phyloP scores from a whole-genome alignment of 2,329 filamentous ascomycete genomes.

The Cladobotryum protrusum region DNA sequence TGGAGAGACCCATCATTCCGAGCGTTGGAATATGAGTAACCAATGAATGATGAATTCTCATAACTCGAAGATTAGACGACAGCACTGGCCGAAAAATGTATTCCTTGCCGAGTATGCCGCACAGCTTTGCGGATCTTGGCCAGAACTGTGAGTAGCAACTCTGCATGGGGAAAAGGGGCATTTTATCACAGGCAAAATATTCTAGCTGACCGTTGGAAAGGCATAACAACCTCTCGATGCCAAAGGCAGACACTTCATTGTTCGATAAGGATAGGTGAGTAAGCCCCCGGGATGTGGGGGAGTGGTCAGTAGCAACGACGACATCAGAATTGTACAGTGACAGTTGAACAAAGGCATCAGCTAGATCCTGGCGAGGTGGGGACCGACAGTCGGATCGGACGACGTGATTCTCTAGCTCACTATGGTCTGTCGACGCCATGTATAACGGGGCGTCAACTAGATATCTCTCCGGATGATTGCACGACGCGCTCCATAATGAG shows the following conservation, averaged over 20 bases:
- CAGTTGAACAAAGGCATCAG: constrained; percentile 20
- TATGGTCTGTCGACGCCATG: constrained; percentile 13
- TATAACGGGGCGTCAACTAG: constrained; percentile 41
- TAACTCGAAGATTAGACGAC: constrained; percentile 45
- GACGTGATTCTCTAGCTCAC: constrained; percentile 18
- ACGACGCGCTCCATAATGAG: constrained; percentile 38
- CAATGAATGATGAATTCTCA: constrained; percentile 55
- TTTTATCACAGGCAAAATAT: constrained; percentile 45
- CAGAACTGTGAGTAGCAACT: constrained; percentile 15
- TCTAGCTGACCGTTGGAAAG: constrained; percentile 42
- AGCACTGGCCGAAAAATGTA: constrained; percentile 47
- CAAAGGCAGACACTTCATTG: constrained; percentile 41
- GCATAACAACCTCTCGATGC: constrained; percentile 38
- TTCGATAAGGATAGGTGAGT: constrained; percentile 50
- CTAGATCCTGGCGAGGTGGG: constrained; percentile 21
- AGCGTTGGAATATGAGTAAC: constrained; percentile 49
- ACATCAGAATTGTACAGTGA: constrained; percentile 16
- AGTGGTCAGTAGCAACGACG: constrained; percentile 13
- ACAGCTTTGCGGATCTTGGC: constrained; percentile 28
- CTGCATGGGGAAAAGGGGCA: constrained; percentile 23
- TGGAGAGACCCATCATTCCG: constrained; percentile 30
- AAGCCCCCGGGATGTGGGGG: constrained; percentile 26
- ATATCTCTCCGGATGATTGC: constrained; percentile 41
- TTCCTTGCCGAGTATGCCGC: constrained; percentile 39
- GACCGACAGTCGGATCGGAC: constrained; percentile 26